Evolutionary conservation across 78 protist species (phyloP).

Genomic region (Planoprotostelium fungivorum): DNA sequence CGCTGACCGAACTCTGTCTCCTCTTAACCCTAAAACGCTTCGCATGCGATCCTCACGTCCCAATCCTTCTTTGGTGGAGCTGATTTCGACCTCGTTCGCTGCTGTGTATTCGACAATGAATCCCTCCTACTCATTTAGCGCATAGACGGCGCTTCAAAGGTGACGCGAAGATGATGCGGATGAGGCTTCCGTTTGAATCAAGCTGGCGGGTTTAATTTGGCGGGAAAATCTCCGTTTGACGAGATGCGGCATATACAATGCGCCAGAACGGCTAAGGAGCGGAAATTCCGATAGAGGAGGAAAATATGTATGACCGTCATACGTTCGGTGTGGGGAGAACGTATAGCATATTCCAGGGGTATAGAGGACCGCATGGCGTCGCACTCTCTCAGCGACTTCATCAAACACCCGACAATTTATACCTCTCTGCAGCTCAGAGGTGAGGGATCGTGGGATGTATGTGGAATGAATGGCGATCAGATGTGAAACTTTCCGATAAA

Average conservation of each 20-base stretch:
- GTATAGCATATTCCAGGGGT: too few species aligned
- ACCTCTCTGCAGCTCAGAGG: background rate
- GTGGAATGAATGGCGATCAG: background rate
- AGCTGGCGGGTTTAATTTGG: too few species aligned
- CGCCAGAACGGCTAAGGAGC: background rate
- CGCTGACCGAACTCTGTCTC: background rate
- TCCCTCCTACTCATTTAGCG: too few species aligned
- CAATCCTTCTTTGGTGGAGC: background rate
- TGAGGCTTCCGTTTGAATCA: too few species aligned
- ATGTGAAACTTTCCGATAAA: background rate
- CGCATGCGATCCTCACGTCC: background rate
- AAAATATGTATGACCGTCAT: too few species aligned
- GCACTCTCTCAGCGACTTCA: background rate
- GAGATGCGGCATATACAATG: background rate
- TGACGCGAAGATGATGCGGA: too few species aligned
- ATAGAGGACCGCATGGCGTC: background rate
- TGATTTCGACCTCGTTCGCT: background rate
- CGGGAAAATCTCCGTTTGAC: background rate
- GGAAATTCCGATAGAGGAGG: too few species aligned
- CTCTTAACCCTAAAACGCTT: background rate
- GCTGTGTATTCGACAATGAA: background rate
- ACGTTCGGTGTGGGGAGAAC: too few species aligned
- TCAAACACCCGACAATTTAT: background rate
- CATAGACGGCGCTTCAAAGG: too few species aligned
- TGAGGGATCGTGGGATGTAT: background rate